Conservation (phyloP, 345 rosid genomes). For the Eucalyptus leucophloia region DNA sequence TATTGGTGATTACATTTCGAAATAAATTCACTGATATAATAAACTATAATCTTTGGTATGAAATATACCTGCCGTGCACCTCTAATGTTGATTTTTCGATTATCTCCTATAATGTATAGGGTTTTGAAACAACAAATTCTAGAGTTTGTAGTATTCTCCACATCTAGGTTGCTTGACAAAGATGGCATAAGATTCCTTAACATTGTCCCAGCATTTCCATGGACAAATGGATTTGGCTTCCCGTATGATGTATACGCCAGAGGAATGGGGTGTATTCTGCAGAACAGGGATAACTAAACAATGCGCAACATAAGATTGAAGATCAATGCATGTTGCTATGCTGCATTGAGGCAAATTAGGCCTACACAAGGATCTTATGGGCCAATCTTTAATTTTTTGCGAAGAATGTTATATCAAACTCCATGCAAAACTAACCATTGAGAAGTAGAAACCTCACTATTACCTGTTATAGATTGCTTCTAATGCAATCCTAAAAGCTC, state of each 20-base stretch:
- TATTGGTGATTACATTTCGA: rapidly evolving
- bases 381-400: not conserved
- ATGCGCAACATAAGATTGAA: not conserved
- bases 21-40: not conserved
- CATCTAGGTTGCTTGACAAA: not conserved
- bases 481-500: constrained; percentile 77
- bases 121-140: constrained; percentile 31
- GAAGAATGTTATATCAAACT: not conserved
- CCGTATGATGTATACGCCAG: constrained; percentile 57
- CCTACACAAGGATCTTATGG: not conserved
- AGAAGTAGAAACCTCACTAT: not conserved
- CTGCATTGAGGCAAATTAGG: not conserved
- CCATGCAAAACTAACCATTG: not conserved
- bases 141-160: not conserved
- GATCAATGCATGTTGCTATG: not conserved
- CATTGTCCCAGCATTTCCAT: constrained; percentile 49
- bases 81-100: constrained; percentile 65
- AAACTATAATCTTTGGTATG: not conserved
- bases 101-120: constrained; percentile 80
- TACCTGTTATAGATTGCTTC: constrained; percentile 82
- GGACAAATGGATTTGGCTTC: constrained; percentile 71
- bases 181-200: constrained; percentile 34
- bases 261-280: constrained; percentile 46
- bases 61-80: constrained; percentile 60
- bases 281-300: not conserved